Evolutionary conservation across 2,329 filamentous ascomycete species (phyloP).

Genomic region (Ilyonectria robusta): DNA sequence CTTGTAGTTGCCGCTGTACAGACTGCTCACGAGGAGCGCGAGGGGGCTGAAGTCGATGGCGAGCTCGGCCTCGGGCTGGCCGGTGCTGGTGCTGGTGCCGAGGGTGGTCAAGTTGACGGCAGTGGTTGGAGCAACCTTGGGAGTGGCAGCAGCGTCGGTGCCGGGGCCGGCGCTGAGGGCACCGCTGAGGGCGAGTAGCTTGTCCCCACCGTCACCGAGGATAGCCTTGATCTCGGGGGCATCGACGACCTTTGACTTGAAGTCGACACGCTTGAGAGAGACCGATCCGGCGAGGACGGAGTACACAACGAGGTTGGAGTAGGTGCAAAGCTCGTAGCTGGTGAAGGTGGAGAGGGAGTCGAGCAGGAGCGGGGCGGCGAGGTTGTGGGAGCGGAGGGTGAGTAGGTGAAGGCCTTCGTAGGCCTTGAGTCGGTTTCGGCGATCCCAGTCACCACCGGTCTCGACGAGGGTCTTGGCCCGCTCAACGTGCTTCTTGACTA

Average conservation of each 20-base stretch:
- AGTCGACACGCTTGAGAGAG: constrained; percentile 95
- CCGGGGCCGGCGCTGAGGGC: constrained; percentile 85
- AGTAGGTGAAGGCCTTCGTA: constrained; percentile 96
- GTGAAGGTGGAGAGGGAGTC: constrained; percentile 99
- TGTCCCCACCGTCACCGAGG: constrained; percentile 90
- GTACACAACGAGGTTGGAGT: constrained; percentile 95
- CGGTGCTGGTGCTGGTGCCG: constrained; percentile 75
- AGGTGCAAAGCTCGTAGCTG: constrained; percentile 97
- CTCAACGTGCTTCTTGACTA: constrained; percentile 95
- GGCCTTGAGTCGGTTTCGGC: constrained; percentile 97
- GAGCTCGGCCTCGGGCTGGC: constrained; percentile 83
- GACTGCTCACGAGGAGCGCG: constrained; percentile 87
- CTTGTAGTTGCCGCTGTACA: constrained; percentile 96
- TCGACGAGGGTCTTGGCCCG: constrained; percentile 92
- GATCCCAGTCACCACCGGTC: constrained; percentile 97
- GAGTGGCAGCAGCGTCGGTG: constrained; percentile 81
- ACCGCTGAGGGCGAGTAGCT: constrained; percentile 85
- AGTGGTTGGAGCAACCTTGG: constrained; percentile 65
- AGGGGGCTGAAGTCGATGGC: constrained; percentile 92
- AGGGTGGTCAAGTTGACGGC: constrained; percentile 92
- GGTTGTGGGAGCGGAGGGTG: constrained; percentile 90
- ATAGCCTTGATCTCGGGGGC: constrained; percentile 99
- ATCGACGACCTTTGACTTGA: constrained; percentile 99
- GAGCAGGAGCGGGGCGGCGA: constrained; percentile 91
- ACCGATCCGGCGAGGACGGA: constrained; percentile 95